These are phyloP conservation scores for Logfia minima DNA, from an alignment of 129 eudicot species.

Conservation along the genomic window DNA sequence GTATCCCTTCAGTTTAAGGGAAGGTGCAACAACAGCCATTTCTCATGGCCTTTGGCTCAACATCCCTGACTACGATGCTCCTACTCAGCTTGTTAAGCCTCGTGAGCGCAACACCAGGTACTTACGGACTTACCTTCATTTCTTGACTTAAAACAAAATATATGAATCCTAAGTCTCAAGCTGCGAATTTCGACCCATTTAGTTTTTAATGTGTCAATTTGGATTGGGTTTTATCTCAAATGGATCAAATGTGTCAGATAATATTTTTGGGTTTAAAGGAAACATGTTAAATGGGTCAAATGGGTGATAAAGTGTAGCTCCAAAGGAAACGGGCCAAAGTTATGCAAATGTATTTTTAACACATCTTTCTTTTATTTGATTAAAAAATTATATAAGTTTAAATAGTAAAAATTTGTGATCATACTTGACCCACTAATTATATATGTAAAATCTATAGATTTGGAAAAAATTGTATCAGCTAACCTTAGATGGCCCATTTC, in stretches of 20 bases:
- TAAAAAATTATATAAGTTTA: neutral
- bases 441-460: neutral
- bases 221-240: neutral
- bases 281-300: neutral
- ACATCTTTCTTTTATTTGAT: too few species aligned
- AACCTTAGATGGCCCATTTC: neutral
- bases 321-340: neutral
- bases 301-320: neutral
- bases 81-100: conserved; percentile 79
- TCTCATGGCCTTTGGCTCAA: conserved; percentile 90
- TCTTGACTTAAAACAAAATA: neutral
- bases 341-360: too few species aligned
- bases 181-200: neutral
- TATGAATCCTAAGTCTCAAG: too few species aligned
- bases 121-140: neutral
- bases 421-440: neutral
- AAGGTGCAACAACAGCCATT: conserved; percentile 70
- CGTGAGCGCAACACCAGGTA: conserved; percentile 71
- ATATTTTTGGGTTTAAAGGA: neutral
- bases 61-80: conserved; percentile 82
- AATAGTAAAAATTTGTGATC: neutral
- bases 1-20: conserved; percentile 72
- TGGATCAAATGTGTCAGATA: neutral
- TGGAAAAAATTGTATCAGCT: neutral
- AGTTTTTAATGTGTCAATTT: neutral